phyloP scores from a whole-genome alignment of 805 yeast species.

The Millerago galiae region DNA sequence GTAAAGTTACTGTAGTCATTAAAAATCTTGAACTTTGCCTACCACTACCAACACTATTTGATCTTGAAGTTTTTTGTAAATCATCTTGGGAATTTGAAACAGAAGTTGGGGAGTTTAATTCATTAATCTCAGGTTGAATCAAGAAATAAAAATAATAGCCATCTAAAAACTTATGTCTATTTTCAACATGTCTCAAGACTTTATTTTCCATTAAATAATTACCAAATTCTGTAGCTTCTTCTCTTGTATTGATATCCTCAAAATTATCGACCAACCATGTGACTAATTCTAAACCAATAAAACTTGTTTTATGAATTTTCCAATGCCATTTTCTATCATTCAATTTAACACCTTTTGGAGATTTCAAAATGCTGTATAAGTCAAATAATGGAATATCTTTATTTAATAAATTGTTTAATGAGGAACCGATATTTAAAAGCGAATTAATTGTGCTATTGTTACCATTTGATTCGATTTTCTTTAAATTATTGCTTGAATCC shows the following conservation, averaged over 20 bases:
- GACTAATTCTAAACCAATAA: conserved; percentile 80
- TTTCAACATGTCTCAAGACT: conserved; percentile 73
- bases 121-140: conserved; percentile 3
- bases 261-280: conserved; percentile 78
- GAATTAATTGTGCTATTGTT: background rate
- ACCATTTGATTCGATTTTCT: conserved; percentile 28
- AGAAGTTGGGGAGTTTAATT: background rate
- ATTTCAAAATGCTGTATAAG: conserved; percentile 62
- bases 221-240: conserved; percentile 78
- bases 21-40: conserved; percentile 10
- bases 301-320: conserved; percentile 68
- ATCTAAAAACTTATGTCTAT: conserved; percentile 78
- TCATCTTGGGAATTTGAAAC: background rate
- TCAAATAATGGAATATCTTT: conserved; percentile 43
- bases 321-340: conserved; percentile 90
- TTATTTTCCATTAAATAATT: conserved; percentile 68
- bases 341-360: conserved; percentile 55
- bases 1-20: conserved; percentile 15
- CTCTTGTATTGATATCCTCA: conserved; percentile 73
- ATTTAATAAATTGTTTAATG: conserved; percentile 31
- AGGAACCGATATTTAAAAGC: conserved; percentile 24
- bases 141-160: conserved; percentile 89
- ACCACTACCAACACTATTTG: conserved; percentile 7
- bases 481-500: conserved; percentile 1
- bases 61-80: conserved; percentile 5